These are phyloP conservation scores for Talaromyces piceae DNA, from an alignment of 2,329 filamentous ascomycete genomes.

Conservation along the genomic window DNA sequence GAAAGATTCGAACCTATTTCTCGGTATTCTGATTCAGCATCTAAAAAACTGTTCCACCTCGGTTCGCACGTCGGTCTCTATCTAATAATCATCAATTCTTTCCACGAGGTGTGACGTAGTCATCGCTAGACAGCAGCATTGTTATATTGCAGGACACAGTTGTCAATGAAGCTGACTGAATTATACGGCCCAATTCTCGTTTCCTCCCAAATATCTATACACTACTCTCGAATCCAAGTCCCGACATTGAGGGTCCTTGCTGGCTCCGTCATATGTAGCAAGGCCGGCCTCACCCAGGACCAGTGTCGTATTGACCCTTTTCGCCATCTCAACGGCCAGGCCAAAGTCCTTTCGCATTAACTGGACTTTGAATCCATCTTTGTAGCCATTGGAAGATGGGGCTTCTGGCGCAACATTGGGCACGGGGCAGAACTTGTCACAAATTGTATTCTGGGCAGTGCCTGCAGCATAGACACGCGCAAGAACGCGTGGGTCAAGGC, in stretches of 20 bases:
- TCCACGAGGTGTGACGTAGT: too few species aligned
- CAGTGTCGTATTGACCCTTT: conserved; percentile 43
- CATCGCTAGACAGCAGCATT: too few species aligned
- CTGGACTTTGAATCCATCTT: conserved; percentile 52
- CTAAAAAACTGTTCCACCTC: too few species aligned
- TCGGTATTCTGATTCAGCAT: too few species aligned
- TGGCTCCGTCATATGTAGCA: conserved; percentile 45
- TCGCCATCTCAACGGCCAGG: conserved; percentile 49
- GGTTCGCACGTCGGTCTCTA: too few species aligned
- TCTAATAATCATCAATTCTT: too few species aligned
- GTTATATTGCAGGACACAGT: too few species aligned
- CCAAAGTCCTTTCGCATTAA: conserved; percentile 55
- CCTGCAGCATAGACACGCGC: conserved; percentile 45
- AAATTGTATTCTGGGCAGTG: conserved; percentile 47
- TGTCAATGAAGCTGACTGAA: background rate
- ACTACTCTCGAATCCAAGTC: conserved; percentile 52
- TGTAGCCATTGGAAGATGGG: conserved; percentile 43
- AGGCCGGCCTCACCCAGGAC: conserved; percentile 46
- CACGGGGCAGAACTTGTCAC: conserved; percentile 46
- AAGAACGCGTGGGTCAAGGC: conserved; percentile 49
- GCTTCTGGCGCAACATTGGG: conserved; percentile 44
- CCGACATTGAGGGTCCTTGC: conserved; percentile 44
- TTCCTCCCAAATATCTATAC: conserved; percentile 49
- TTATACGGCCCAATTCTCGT: conserved; percentile 41
- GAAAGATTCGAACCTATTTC: too few species aligned